Conservation (phyloP, 2,329 filamentous ascomycete species). For the Scedosporium dehoogii region DNA sequence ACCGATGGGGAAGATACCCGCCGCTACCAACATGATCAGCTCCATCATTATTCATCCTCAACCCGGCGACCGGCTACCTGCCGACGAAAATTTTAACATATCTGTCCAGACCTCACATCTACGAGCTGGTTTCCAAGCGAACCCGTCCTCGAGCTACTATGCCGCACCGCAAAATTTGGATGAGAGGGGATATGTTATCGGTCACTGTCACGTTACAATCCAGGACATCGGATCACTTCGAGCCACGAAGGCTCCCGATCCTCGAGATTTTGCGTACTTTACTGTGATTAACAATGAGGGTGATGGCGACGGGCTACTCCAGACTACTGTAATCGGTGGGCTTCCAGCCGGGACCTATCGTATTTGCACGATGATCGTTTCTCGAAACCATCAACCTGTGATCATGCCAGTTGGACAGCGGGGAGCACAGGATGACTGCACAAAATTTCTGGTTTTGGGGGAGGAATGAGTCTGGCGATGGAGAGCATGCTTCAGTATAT, state of each 20-base stretch:
- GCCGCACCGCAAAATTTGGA: slow-evolving; percentile 41
- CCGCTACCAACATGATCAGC: slow-evolving; percentile 41
- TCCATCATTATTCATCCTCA: slow-evolving; percentile 37
- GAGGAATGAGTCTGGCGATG: background rate
- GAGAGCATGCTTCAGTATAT: background rate
- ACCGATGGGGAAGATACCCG: slow-evolving; percentile 46
- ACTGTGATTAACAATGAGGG: slow-evolving; percentile 45
- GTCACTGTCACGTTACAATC: slow-evolving; percentile 41
- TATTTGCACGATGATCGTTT: slow-evolving; percentile 40
- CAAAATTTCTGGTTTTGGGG: slow-evolving; percentile 31
- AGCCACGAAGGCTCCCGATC: slow-evolving; percentile 25
- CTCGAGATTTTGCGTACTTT: slow-evolving; percentile 40
- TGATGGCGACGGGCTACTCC: slow-evolving; percentile 32
- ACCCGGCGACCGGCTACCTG: slow-evolving; percentile 26
- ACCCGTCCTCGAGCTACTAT: slow-evolving; percentile 44
- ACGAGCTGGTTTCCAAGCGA: slow-evolving; percentile 42
- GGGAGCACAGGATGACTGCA: slow-evolving; percentile 43
- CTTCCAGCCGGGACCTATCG: slow-evolving; percentile 38
- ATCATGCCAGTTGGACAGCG: slow-evolving; percentile 47
- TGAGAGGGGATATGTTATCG: slow-evolving; percentile 25
- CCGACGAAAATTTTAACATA: slow-evolving; percentile 34
- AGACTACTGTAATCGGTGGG: slow-evolving; percentile 31
- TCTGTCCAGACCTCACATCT: slow-evolving; percentile 37
- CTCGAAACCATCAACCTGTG: slow-evolving; percentile 45
- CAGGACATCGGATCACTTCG: slow-evolving; percentile 33